A percentile compares a stretch with the other conserved stretches of the same genome.
phyloP scores from a whole-genome alignment of 305 asterid species.

The Solanum hybrid region DNA sequence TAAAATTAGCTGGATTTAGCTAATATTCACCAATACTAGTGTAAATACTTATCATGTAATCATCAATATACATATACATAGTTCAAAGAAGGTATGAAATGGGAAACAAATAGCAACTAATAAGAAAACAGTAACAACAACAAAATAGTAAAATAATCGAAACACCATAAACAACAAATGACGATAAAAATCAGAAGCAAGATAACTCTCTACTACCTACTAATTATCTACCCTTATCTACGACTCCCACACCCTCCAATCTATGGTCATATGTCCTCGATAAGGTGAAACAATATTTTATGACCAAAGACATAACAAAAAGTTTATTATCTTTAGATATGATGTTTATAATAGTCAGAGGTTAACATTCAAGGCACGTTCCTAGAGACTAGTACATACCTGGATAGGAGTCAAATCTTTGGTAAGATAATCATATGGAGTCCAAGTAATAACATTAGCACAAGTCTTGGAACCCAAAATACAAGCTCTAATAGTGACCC shows the following conservation, averaged over 20 bases:
- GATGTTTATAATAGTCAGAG: background rate
- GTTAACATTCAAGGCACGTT: background rate
- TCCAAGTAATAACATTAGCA: slow-evolving; percentile 55
- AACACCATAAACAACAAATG: background rate
- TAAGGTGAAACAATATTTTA: background rate
- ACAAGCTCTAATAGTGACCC: slow-evolving; percentile 58
- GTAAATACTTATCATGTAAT: background rate
- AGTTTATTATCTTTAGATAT: background rate
- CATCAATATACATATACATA: background rate
- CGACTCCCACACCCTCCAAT: background rate
- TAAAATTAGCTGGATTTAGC: background rate
- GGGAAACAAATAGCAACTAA: background rate
- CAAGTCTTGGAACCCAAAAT: slow-evolving; percentile 74
- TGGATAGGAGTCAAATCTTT: slow-evolving; percentile 74
- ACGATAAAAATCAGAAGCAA: background rate
- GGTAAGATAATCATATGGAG: slow-evolving; percentile 61
- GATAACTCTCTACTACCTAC: background rate
- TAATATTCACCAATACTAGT: background rate
- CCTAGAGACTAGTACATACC: slow-evolving; percentile 26
- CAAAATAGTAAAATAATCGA: too few species aligned
- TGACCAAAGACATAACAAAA: background rate
- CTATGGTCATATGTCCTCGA: background rate
- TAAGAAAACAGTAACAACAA: background rate
- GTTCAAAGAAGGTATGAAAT: background rate
- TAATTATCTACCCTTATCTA: too few species aligned